Conservation (phyloP, 495 filamentous ascomycete species). For the Lophium mytilinum region DNA sequence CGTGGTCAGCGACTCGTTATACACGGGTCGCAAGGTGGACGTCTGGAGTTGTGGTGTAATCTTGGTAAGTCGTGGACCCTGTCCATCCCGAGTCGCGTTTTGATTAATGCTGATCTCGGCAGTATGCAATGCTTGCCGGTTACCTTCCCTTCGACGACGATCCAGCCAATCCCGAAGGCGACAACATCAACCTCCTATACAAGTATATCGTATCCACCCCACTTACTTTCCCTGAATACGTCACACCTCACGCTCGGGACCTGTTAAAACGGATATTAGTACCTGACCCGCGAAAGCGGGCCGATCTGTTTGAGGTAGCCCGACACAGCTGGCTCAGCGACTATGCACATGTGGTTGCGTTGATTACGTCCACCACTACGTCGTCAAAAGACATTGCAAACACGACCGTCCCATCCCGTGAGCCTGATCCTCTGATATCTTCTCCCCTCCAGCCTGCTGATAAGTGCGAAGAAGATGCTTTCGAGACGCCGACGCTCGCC, state of each 20-base stretch:
- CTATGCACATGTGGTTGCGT: slow-evolving; percentile 86
- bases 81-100: not conserved
- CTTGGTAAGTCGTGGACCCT: slow-evolving; percentile 55
- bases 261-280: slow-evolving; percentile 87
- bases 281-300: slow-evolving; percentile 89
- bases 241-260: slow-evolving; percentile 93
- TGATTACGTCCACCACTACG: slow-evolving; percentile 92
- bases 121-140: slow-evolving; percentile 99
- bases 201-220: slow-evolving; percentile 98
- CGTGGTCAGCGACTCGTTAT: slow-evolving; percentile 93
- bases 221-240: slow-evolving; percentile 97
- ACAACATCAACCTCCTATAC: slow-evolving; percentile 98
- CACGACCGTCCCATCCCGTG: slow-evolving; percentile 63
- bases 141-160: slow-evolving; percentile 99
- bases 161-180: slow-evolving; percentile 94
- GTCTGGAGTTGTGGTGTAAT: slow-evolving; percentile 99
- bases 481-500: slow-evolving; percentile 58
- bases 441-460: slow-evolving; percentile 22
- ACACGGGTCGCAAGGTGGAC: slow-evolving; percentile 95
- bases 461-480: slow-evolving; percentile 36
- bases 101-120: slow-evolving; percentile 3
- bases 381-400: slow-evolving; percentile 78
- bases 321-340: slow-evolving; percentile 98
- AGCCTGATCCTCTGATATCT: slow-evolving; percentile 20
- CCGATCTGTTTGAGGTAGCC: slow-evolving; percentile 95